Evolutionary conservation across 495 filamentous ascomycete species (phyloP).

Genomic region (Aspergillus hancockii): DNA sequence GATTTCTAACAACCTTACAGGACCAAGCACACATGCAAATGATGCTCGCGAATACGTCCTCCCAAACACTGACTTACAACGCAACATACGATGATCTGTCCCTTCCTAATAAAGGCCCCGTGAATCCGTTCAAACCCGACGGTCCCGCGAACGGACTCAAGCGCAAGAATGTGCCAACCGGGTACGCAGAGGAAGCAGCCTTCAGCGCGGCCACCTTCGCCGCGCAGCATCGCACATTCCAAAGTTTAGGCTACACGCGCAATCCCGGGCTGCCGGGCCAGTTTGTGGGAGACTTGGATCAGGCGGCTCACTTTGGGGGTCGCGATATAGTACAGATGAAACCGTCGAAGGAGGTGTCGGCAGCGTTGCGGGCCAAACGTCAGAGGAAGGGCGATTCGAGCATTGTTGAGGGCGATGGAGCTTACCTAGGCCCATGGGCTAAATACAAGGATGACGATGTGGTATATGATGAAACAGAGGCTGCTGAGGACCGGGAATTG

Average conservation of each 20-base stretch:
- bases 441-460: constrained; percentile 67
- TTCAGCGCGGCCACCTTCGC: constrained; percentile 89
- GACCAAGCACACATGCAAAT: constrained; percentile 58
- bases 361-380: constrained; percentile 64
- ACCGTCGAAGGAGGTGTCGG: constrained; percentile 66
- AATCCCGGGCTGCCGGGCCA: constrained; percentile 53
- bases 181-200: constrained; percentile 81
- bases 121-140: constrained; percentile 74
- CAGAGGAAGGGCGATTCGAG: constrained; percentile 82
- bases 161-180: constrained; percentile 89
- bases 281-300: constrained; percentile 56
- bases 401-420: constrained; percentile 78
- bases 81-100: constrained; percentile 73
- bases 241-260: constrained; percentile 61
- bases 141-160: constrained; percentile 61
- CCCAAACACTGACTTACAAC: constrained; percentile 56
- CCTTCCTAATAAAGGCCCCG: constrained; percentile 68
- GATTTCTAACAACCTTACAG: constrained; percentile 43
- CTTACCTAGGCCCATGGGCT: constrained; percentile 95
- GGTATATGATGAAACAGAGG: constrained; percentile 60
- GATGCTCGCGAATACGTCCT: constrained; percentile 57
- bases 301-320: constrained; percentile 51
- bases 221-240: constrained; percentile 75
- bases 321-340: constrained; percentile 59
- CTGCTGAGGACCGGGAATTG: constrained; percentile 56